phyloP scores from a whole-genome alignment of 192 early-diverging fungal species.

The Gryganskiella cystojenkinii region DNA sequence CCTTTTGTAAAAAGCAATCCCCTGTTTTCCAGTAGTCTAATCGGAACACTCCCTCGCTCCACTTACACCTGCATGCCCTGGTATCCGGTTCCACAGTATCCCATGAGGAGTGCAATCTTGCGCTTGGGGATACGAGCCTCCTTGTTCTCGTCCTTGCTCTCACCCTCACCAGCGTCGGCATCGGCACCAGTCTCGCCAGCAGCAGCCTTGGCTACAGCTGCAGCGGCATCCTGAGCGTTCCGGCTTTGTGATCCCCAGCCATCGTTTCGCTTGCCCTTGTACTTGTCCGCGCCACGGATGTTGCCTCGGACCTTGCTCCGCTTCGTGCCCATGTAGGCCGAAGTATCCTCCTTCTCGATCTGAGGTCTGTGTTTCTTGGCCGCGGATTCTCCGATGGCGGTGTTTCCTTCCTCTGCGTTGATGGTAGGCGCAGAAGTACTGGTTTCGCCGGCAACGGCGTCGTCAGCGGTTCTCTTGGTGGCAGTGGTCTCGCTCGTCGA shows the following conservation, averaged over 20 bases:
- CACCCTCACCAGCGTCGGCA: neutral
- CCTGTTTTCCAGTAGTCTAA: no score
- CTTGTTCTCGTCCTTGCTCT: conserved; percentile 46
- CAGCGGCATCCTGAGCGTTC: conserved; percentile 29
- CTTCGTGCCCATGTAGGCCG: conserved; percentile 36
- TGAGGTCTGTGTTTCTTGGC: conserved; percentile 31
- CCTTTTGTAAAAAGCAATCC: no score
- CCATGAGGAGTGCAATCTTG: conserved; percentile 90
- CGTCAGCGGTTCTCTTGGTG: neutral
- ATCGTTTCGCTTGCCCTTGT: conserved; percentile 36
- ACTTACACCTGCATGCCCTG: conserved; percentile 95
- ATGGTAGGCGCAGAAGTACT: neutral
- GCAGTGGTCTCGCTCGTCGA: neutral
- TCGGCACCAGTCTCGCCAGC: conserved; percentile 1
- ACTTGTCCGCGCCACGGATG: conserved; percentile 47
- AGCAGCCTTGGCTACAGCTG: conserved; percentile 36
- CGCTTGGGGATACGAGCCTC: conserved; percentile 80
- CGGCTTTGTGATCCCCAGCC: conserved; percentile 23
- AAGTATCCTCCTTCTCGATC: conserved; percentile 34
- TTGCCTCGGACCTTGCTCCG: conserved; percentile 46
- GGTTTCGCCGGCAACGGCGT: neutral
- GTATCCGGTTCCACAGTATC: conserved; percentile 96
- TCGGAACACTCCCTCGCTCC: no score
- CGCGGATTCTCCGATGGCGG: conserved; percentile 8
- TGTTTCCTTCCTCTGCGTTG: neutral